phyloP scores from a whole-genome alignment of 306 rosid genomes.

The Pyrus betulifolia region DNA sequence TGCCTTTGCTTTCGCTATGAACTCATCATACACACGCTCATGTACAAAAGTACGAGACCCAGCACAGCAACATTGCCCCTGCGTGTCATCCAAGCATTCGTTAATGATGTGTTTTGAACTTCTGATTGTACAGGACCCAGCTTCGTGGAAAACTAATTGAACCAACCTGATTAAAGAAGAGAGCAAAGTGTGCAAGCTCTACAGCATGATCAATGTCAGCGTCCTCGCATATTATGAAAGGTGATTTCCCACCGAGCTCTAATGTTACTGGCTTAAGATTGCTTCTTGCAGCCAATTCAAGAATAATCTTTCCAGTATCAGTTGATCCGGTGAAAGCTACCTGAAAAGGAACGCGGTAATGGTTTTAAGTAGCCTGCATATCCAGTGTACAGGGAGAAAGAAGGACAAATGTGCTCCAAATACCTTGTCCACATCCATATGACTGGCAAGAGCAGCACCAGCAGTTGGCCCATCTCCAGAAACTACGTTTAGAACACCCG shows the following conservation, averaged over 20 bases:
- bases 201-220: conserved; percentile 79
- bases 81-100: neutral
- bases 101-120: neutral
- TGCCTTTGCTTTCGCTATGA: conserved; percentile 75
- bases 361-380: neutral
- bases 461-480: conserved; percentile 87
- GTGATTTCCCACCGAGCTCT: conserved; percentile 97
- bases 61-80: conserved; percentile 98
- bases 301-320: conserved; percentile 58
- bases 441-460: conserved; percentile 90
- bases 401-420: neutral
- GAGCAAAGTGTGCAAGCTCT: conserved; percentile 85
- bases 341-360: conserved; percentile 28
- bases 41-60: conserved; percentile 95
- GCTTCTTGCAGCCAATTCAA: conserved; percentile 76
- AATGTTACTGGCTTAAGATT: conserved; percentile 84
- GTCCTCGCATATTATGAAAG: conserved; percentile 78
- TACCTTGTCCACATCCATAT: conserved; percentile 97
- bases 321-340: conserved; percentile 93
- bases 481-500: conserved; percentile 79
- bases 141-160: neutral
- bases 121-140: neutral
- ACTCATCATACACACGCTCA: conserved; percentile 78
- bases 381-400: neutral
- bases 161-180: conserved; percentile 84